phyloP scores from a whole-genome alignment of 306 rosid species.

The Dryas alaskensis region DNA sequence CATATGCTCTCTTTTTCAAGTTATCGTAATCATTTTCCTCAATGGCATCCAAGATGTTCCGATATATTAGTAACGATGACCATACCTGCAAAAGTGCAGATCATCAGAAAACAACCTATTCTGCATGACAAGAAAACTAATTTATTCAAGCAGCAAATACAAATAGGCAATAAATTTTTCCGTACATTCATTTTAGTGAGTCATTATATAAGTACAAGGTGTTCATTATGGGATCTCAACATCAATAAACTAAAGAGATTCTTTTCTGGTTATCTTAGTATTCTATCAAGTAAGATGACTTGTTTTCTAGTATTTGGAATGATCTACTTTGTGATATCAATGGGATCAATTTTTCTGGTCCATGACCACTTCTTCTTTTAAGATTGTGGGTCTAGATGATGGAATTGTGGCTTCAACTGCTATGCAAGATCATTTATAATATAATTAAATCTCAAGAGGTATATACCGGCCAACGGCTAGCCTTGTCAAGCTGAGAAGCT shows the following conservation, averaged over 20 bases:
- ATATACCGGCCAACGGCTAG: constrained; percentile 88
- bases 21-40: constrained; percentile 76
- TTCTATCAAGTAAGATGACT: not conserved
- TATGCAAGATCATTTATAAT: too few species aligned
- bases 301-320: not conserved
- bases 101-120: not conserved
- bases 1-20: constrained; percentile 74
- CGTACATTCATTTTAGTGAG: too few species aligned
- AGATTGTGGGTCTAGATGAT: too few species aligned
- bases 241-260: too few species aligned
- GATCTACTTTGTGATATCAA: not conserved
- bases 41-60: constrained; percentile 71
- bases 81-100: constrained; percentile 57
- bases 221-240: too few species aligned
- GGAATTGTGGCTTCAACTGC: too few species aligned
- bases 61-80: constrained; percentile 69
- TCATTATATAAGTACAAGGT: too few species aligned
- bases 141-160: not conserved
- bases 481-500: constrained; percentile 80
- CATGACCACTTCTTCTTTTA: too few species aligned
- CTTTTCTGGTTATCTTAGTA: not conserved
- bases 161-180: not conserved
- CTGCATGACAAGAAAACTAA: too few species aligned
- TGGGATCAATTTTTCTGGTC: too few species aligned
- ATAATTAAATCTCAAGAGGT: not conserved